Conservation (phyloP, 208 protist species). For the Trypanosoma melophagium region DNA sequence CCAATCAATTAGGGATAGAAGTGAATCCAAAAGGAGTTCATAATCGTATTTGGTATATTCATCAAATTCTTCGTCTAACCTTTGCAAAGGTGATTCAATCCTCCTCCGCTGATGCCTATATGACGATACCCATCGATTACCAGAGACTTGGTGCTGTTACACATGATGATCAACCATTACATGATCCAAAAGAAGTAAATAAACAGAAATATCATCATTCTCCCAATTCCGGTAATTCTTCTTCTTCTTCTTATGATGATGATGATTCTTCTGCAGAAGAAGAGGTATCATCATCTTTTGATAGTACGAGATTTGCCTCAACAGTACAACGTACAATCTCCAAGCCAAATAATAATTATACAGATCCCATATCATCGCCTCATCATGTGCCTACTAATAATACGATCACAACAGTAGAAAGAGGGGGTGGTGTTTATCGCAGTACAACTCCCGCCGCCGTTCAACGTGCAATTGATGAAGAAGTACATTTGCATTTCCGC, state of each 20-base stretch:
- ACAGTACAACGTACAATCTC: no score
- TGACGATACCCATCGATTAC: neutral
- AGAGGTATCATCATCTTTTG: no score
- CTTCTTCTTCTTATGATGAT: no score
- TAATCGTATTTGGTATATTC: constrained; percentile 71
- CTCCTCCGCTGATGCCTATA: neutral
- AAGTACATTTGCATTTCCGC: constrained; percentile 47
- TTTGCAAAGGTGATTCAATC: constrained; percentile 49
- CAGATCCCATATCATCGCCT: neutral
- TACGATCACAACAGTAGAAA: neutral
- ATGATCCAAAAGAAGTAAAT: no score
- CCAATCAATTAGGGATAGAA: constrained; percentile 81
- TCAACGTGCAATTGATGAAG: constrained; percentile 72
- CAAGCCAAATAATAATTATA: neutral
- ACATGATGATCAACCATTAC: no score
- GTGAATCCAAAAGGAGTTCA: constrained; percentile 40
- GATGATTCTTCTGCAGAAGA: no score
- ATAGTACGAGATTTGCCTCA: no score
- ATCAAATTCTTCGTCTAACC: constrained; percentile 52
- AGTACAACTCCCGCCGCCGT: constrained; percentile 39
- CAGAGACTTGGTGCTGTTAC: neutral
- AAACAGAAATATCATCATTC: no score
- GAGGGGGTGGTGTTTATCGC: constrained; percentile 4
- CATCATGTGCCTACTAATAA: neutral
- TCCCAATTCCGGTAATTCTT: no score